These are phyloP conservation scores for Coemansia sp. DNA, from an alignment of 192 early-diverging fungal genomes.

Conservation along the genomic window DNA sequence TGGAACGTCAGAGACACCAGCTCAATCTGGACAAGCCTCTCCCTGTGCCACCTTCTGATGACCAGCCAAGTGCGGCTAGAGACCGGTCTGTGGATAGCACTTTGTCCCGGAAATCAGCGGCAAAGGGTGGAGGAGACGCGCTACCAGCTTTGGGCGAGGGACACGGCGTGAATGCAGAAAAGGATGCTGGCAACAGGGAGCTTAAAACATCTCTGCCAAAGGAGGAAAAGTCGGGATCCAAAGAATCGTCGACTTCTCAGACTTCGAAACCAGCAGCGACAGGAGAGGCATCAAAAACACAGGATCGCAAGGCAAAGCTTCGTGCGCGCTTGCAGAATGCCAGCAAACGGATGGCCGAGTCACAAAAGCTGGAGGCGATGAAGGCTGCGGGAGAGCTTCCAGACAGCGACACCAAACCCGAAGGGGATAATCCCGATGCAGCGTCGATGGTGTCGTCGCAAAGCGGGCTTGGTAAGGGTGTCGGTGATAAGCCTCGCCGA, in stretches of 20 bases:
- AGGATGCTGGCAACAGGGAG: background rate
- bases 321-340: conserved; percentile 42
- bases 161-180: background rate
- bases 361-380: conserved; percentile 17
- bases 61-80: background rate
- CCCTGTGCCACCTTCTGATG: conserved; percentile 13
- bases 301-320: conserved; percentile 36
- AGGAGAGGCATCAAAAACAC: background rate
- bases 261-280: conserved; percentile 11
- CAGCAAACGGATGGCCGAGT: conserved; percentile 32
- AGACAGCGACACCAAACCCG: background rate
- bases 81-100: background rate
- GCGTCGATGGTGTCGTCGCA: background rate
- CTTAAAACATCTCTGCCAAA: background rate
- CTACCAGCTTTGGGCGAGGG: background rate
- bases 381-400: conserved; percentile 4
- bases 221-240: background rate
- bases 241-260: background rate
- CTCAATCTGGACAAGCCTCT: conserved; percentile 30
- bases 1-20: conserved; percentile 2
- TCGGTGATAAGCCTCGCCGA: background rate
- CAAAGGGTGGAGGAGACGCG: background rate
- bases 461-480: background rate
- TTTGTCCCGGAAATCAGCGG: background rate
- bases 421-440: conserved; percentile 6